phyloP scores from a whole-genome alignment of 805 yeast species.

The Lipomyces starkeyi region DNA sequence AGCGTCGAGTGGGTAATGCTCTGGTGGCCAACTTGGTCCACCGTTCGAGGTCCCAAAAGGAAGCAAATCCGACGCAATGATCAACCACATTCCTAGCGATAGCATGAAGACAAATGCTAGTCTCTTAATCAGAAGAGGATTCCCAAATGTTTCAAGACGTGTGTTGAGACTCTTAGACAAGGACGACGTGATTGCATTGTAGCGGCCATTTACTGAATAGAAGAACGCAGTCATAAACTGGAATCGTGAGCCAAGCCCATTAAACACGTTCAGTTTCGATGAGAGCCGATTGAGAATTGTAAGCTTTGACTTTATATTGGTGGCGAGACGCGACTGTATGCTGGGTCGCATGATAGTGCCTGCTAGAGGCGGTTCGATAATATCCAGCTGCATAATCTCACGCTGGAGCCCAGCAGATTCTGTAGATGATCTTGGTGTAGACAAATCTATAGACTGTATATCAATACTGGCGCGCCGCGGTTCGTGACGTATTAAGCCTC shows the following conservation, averaged over 20 bases:
- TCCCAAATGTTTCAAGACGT: constrained; percentile 71
- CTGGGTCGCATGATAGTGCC: constrained; percentile 16
- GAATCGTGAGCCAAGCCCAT: constrained; percentile 18
- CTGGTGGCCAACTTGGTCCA: constrained; percentile 41
- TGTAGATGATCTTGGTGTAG: constrained; percentile 33
- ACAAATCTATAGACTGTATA: constrained; percentile 16
- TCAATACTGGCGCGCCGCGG: constrained; percentile 8
- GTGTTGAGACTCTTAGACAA: constrained; percentile 20
- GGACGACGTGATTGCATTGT: constrained; percentile 5
- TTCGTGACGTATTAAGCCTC: constrained; percentile 24
- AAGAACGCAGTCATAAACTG: constrained; percentile 20
- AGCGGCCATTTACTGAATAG: constrained; percentile 11
- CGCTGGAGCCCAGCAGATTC: constrained; percentile 30
- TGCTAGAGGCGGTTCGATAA: constrained; percentile 50
- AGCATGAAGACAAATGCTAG: constrained; percentile 71
- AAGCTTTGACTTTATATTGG: constrained; percentile 15
- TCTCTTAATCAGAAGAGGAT: constrained; percentile 82
- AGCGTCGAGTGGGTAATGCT: constrained; percentile 64
- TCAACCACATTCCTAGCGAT: constrained; percentile 60
- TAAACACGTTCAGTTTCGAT: constrained; percentile 42
- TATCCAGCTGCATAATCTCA: constrained; percentile 52
- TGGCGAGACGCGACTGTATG: constrained; percentile 31
- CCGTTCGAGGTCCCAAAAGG: constrained; percentile 44
- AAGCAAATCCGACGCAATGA: constrained; percentile 63
- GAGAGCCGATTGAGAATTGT: constrained; percentile 25